Evolutionary conservation across 73 alveolate genomes (phyloP).

Genomic region (Tetrahymena borealis): DNA sequence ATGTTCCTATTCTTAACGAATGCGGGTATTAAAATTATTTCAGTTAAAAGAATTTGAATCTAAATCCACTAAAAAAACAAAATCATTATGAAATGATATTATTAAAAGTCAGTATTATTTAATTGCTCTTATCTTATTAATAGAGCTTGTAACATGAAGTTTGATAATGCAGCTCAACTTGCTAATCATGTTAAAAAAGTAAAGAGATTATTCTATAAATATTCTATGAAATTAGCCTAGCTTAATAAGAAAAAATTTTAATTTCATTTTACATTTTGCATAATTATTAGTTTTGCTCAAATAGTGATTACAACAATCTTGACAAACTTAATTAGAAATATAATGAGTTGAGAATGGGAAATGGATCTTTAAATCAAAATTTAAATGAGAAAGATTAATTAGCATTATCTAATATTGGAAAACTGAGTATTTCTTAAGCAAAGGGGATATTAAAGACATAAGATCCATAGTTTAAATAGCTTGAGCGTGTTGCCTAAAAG

Average conservation of each 20-base stretch:
- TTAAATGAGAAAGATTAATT: slow-evolving; percentile 8
- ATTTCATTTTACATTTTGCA: too few relatives aligned
- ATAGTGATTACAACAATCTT: slow-evolving; percentile 22
- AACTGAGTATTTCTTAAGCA: slow-evolving; percentile 14
- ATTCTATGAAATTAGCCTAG: too few relatives aligned
- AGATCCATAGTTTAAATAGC: slow-evolving; percentile 30
- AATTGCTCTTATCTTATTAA: too few relatives aligned
- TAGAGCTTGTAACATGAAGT: slow-evolving; percentile 30
- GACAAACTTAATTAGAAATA: slow-evolving; percentile 18
- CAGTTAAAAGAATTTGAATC: neutral
- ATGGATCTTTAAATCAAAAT: slow-evolving; percentile 21
- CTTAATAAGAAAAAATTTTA: too few relatives aligned
- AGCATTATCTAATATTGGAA: slow-evolving; percentile 25
- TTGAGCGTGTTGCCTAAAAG: slow-evolving; percentile 17
- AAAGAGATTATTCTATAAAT: neutral
- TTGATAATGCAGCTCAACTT: slow-evolving; percentile 29
- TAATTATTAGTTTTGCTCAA: slow-evolving; percentile 23
- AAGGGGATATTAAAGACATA: slow-evolving; percentile 14
- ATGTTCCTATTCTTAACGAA: neutral
- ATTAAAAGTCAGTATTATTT: too few relatives aligned
- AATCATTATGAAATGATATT: too few relatives aligned
- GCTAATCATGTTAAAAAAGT: slow-evolving; percentile 48
- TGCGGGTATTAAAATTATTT: neutral
- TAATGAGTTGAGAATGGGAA: neutral
- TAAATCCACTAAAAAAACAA: too few relatives aligned